A percentile compares a stretch with the other conserved stretches of the same genome.
phyloP scores from a whole-genome alignment of 805 yeast genomes.

The Candida khao-thaluensis region DNA sequence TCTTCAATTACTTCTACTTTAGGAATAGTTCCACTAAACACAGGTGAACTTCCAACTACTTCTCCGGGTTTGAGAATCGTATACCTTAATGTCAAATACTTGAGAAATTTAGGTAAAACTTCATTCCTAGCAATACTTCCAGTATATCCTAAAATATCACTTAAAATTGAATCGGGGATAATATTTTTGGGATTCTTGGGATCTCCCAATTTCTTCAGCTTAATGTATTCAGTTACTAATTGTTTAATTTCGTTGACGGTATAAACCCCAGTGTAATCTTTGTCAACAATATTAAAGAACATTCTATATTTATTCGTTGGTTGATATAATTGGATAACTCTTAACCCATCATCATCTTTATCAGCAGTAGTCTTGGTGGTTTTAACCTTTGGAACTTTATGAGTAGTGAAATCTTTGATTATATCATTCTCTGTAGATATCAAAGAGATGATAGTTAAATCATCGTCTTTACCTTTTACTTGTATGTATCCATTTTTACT shows the following conservation, averaged over 20 bases:
- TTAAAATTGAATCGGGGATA: constrained; percentile 52
- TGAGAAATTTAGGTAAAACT: constrained; percentile 44
- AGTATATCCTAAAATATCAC: constrained; percentile 37
- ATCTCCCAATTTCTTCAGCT: constrained; percentile 49
- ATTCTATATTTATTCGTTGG: constrained; percentile 51
- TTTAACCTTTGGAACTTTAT: constrained; percentile 33
- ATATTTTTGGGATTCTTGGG: constrained; percentile 53
- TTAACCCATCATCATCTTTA: constrained; percentile 24
- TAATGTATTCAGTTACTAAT: constrained; percentile 56
- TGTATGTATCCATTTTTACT: constrained; percentile 71
- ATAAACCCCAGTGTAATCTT: constrained; percentile 43
- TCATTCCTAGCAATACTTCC: constrained; percentile 40
- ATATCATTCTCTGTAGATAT: constrained; percentile 47
- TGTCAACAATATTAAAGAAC: constrained; percentile 45
- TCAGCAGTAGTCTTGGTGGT: constrained; percentile 11
- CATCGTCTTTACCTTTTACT: constrained; percentile 84
- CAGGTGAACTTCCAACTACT: constrained; percentile 16
- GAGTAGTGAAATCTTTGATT: constrained; percentile 64
- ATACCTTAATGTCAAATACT: constrained; percentile 50
- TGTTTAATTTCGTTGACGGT: constrained; percentile 53
- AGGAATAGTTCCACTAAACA: constrained; percentile 68
- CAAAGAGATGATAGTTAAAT: constrained; percentile 54
- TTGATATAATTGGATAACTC: constrained; percentile 48
- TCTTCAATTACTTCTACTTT: constrained; percentile 66
- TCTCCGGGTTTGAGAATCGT: constrained; percentile 50